These are phyloP conservation scores for Pleurotus tuber-regium DNA, from an alignment of 768 basidiomycete genomes.

Conservation along the genomic window DNA sequence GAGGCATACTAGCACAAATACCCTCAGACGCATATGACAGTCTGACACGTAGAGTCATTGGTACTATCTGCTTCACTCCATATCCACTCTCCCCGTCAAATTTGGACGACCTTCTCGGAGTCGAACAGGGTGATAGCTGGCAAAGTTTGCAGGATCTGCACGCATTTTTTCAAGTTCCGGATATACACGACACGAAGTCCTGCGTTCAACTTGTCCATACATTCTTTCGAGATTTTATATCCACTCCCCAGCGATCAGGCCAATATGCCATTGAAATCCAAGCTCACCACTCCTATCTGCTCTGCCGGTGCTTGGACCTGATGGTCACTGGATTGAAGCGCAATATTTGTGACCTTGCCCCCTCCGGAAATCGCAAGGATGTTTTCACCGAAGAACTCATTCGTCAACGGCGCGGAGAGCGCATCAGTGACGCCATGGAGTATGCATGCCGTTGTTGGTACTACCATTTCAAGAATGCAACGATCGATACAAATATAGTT, in stretches of 20 bases:
- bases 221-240: background rate
- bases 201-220: background rate
- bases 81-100: background rate
- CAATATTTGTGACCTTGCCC: constrained; percentile 10
- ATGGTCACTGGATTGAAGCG: constrained; percentile 9
- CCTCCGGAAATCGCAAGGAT: background rate
- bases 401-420: background rate
- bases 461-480: constrained; percentile 11
- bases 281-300: constrained; percentile 9
- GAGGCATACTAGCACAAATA: constrained; percentile 9
- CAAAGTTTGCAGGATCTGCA: constrained; percentile 5
- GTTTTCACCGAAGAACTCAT: background rate
- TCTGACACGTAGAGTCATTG: constrained; percentile 6
- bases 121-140: background rate
- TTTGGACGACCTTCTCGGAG: background rate
- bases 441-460: constrained; percentile 17
- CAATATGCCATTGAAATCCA: constrained; percentile 2
- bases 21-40: background rate
- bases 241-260: background rate
- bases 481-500: background rate
- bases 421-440: constrained; percentile 6
- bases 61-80: constrained; percentile 1
- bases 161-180: constrained; percentile 3
- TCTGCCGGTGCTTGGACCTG: constrained; percentile 5
- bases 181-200: background rate